Base-by-base conservation (phyloP, 768 basidiomycete genomes). In the Russula dissimulans region DNA sequence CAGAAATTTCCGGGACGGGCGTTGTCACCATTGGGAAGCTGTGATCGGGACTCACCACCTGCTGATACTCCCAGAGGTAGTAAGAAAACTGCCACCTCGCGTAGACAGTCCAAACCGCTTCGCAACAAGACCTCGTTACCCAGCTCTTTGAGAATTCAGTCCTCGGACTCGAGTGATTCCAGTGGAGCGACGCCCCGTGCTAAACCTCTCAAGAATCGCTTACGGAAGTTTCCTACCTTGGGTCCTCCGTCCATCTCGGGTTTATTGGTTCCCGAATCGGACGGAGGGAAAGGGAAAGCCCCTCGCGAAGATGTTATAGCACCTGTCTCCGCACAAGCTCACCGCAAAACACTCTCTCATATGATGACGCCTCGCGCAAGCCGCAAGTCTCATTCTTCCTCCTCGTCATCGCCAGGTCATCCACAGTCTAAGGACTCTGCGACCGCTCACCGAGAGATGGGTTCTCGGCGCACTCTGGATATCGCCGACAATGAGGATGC, bases 401-500 rank as follows among this genome's bases (percentile, higher is more conserved):
- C 62, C 6, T 34, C 64, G 15, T 64, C 65, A n/a, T 66, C 65
- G 17, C 63, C 65, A 5, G 56, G 14, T 15, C 15, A 32, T 42
- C 41, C 22, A n/a, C 45, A 26, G 17, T 49, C 56, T 8, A 48
- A 50, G 18, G 56, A 34, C 31, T 17, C 54, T 54, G 12, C 29
- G 3, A 41, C 41, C 29, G 42, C 18, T 12, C 22, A 63, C 22
- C 60, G 46, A 57, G 38, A 32, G 42, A 56, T 26, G 10, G 50
- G 12, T 41, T 46, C 36, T 42, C n/a, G 44, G 36, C 3, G 29
- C 22, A 26, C 22, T 5, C n/a, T 51, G 26, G 52, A 57, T 31
- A 18, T 36, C 15, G 43, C 48, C 22, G 6, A 22, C 5, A 56
- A 57, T n/a, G 54, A 65, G 26, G 61, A 50, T 9, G 45, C 42